Evolutionary conservation across 2,329 filamentous ascomycete genomes (phyloP).

Genomic region (Trichoderma oligosporum): DNA sequence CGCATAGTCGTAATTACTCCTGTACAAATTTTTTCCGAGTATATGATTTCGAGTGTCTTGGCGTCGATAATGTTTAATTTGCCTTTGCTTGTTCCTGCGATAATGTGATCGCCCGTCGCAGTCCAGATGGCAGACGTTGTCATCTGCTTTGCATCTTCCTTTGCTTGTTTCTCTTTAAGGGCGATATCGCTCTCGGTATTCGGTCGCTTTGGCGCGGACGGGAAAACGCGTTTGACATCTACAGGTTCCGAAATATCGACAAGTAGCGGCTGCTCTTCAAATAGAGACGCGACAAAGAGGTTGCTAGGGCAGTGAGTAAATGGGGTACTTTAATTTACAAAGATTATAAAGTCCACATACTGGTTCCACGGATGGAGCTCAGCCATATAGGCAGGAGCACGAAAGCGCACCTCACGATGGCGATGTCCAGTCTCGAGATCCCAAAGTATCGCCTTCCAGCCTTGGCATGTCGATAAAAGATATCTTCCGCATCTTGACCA

Average conservation of each 20-base stretch:
- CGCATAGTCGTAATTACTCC: constrained; percentile 86
- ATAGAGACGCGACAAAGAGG: constrained; percentile 85
- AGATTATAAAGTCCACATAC: constrained; percentile 43
- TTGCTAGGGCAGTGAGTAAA: constrained; percentile 48
- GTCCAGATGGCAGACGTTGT: constrained; percentile 93
- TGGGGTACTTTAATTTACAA: neutral
- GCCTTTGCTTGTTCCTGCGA: constrained; percentile 91
- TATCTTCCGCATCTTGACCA: constrained; percentile 93
- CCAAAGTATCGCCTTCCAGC: constrained; percentile 96
- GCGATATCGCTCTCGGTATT: constrained; percentile 66
- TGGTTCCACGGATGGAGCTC: constrained; percentile 90
- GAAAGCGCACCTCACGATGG: constrained; percentile 82
- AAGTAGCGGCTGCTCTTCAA: constrained; percentile 86
- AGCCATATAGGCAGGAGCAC: constrained; percentile 90
- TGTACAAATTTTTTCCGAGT: constrained; percentile 82
- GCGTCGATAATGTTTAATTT: constrained; percentile 94
- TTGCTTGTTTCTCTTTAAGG: constrained; percentile 75
- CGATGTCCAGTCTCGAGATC: constrained; percentile 70
- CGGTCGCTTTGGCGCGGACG: constrained; percentile 75
- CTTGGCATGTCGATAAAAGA: constrained; percentile 86
- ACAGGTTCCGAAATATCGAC: constrained; percentile 72
- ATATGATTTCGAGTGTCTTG: constrained; percentile 74
- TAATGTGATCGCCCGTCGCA: constrained; percentile 77
- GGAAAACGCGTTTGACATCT: constrained; percentile 71
- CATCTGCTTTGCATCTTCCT: constrained; percentile 89